Percentiles rank a stretch among this genome's conserved stretches.
Conservation (phyloP, 805 yeast genomes). For the Wickerhamomyces queroliae region DNA sequence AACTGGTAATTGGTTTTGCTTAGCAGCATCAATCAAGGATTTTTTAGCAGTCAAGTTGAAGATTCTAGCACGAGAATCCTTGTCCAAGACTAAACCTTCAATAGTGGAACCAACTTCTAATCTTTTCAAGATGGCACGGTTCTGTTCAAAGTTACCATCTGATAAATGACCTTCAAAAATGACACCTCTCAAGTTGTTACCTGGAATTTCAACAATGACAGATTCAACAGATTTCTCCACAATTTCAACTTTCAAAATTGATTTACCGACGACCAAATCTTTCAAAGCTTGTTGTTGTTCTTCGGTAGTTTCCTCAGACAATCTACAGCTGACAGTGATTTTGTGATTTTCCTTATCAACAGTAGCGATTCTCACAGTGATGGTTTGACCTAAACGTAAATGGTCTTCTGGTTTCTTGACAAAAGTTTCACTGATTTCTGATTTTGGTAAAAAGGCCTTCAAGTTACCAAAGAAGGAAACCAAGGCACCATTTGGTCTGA, state of each 20-base stretch:
- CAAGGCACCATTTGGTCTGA: slow-evolving; percentile 74
- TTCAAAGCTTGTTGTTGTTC: slow-evolving; percentile 42
- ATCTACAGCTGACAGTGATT: slow-evolving; percentile 69
- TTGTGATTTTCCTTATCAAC: slow-evolving; percentile 48
- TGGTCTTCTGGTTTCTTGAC: slow-evolving; percentile 74
- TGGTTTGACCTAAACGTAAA: slow-evolving; percentile 79
- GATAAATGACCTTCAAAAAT: slow-evolving; percentile 69
- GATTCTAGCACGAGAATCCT: slow-evolving; percentile 53
- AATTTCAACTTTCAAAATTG: slow-evolving; percentile 52
- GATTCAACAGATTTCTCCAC: slow-evolving; percentile 75
- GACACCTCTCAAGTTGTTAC: slow-evolving; percentile 56
- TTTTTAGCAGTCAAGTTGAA: slow-evolving; percentile 60
- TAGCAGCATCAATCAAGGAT: slow-evolving; percentile 62
- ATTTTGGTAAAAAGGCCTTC: slow-evolving; percentile 76
- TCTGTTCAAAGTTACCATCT: slow-evolving; percentile 71
- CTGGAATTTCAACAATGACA: slow-evolving; percentile 52
- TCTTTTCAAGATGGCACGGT: slow-evolving; percentile 59
- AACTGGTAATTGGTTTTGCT: slow-evolving; percentile 46
- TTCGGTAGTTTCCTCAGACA: slow-evolving; percentile 43
- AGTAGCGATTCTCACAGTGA: slow-evolving; percentile 57
- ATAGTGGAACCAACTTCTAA: slow-evolving; percentile 54
- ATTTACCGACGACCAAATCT: slow-evolving; percentile 51
- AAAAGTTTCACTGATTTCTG: slow-evolving; percentile 86
- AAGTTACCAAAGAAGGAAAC: slow-evolving; percentile 77
- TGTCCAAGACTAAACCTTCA: slow-evolving; percentile 61